phyloP scores from a whole-genome alignment of 768 basidiomycete species.

The Podaxis mareebaensis region DNA sequence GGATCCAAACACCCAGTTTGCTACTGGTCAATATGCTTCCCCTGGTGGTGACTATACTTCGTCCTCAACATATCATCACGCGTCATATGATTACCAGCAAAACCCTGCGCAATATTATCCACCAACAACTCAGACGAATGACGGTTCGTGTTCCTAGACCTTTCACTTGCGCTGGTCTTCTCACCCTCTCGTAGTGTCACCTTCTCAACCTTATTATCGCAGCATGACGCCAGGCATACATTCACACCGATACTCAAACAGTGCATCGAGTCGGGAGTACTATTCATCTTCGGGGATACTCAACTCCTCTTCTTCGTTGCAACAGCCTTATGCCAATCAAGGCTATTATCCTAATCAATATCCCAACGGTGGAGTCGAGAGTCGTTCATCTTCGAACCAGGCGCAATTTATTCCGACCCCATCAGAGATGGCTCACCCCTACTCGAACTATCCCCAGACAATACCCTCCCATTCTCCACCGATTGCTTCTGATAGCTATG shows the following conservation, averaged over 20 bases:
- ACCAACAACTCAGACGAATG: constrained; percentile 24
- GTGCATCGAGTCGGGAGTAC: constrained; percentile 28
- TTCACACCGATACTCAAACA: constrained; percentile 30
- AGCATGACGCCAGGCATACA: constrained; percentile 37
- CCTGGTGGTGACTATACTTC: constrained; percentile 30
- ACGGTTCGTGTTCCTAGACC: constrained; percentile 25
- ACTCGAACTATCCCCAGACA: constrained; percentile 30
- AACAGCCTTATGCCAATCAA: constrained; percentile 21
- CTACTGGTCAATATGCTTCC: constrained; percentile 28
- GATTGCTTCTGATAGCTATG: constrained; percentile 22
- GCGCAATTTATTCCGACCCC: constrained; percentile 35
- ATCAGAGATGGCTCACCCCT: constrained; percentile 33
- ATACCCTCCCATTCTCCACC: constrained; percentile 25
- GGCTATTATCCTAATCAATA: constrained; percentile 20
- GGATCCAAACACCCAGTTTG: constrained; percentile 32
- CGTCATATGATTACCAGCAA: constrained; percentile 28
- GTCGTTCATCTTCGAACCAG: constrained; percentile 23
- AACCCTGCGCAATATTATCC: constrained; percentile 38
- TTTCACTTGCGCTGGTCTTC: neutral
- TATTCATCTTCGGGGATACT: constrained; percentile 24
- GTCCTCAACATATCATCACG: constrained; percentile 24
- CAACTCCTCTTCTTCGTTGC: constrained; percentile 22
- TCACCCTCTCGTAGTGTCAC: constrained; percentile 16
- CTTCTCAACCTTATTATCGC: constrained; percentile 33
- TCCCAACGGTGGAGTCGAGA: constrained; percentile 23